A percentile compares a stretch with the other conserved stretches of the same genome.
Evolutionary conservation across 352 stramenopile genomes (phyloP).

Genomic region (Saprolegnia diclina): DNA sequence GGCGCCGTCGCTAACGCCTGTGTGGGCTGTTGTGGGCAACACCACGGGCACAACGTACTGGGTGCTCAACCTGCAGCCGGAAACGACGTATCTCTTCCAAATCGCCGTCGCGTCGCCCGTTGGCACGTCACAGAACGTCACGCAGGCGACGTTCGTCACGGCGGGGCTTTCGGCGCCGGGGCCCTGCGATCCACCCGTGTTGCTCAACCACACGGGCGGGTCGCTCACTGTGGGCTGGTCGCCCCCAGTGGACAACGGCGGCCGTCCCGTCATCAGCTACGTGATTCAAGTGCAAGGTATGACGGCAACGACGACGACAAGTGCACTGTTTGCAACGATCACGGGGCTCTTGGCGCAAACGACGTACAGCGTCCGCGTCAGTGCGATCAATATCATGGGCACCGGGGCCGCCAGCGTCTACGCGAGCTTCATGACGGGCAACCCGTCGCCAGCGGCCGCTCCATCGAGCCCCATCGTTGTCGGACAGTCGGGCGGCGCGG

Average conservation of each 20-base stretch:
- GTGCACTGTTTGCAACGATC: not conserved
- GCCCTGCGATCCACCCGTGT: not conserved
- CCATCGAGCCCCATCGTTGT: not conserved
- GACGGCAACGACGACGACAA: not conserved
- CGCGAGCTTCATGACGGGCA: conserved; percentile 8
- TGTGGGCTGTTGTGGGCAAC: conserved; percentile 1
- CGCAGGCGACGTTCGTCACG: conserved; percentile 2
- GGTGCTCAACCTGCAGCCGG: conserved; percentile 5
- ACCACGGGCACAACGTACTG: not conserved
- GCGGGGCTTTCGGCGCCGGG: conserved; percentile 7
- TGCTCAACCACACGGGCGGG: conserved; percentile 7
- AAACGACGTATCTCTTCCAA: conserved; percentile 4
- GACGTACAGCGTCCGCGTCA: conserved; percentile 9
- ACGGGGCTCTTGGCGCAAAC: conserved; percentile 5
- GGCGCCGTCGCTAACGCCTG: not conserved
- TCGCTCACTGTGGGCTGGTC: conserved; percentile 3
- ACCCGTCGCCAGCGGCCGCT: not conserved
- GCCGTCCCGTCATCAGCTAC: not conserved
- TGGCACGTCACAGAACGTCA: not conserved
- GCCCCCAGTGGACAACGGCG: conserved; percentile 8
- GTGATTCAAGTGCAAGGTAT: conserved; percentile 3
- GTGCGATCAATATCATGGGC: conserved; percentile 20
- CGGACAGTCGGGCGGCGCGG: conserved; percentile 4
- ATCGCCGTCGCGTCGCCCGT: not conserved
- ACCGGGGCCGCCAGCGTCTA: conserved; percentile 4